Conservation (phyloP, 192 early-diverging fungal species). For the Backusella macrospora region DNA sequence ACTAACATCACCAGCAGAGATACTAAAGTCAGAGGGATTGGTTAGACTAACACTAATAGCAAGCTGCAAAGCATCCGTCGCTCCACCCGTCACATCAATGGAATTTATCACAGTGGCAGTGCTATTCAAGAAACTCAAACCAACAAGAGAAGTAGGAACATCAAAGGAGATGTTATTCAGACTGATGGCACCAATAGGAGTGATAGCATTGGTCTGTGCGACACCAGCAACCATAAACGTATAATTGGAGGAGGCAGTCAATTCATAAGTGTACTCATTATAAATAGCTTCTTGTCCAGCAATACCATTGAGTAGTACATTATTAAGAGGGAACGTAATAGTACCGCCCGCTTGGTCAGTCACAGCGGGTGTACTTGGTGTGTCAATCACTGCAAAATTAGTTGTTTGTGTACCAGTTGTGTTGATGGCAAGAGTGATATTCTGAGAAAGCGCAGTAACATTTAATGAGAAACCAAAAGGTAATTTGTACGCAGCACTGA, state of each 20-base stretch:
- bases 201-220: constrained; percentile 53
- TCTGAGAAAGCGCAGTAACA: constrained; percentile 55
- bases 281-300: constrained; percentile 49
- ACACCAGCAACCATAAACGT: constrained; percentile 49
- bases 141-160: constrained; percentile 49
- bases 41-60: constrained; percentile 45
- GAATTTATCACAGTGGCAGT: constrained; percentile 52
- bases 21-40: constrained; percentile 51
- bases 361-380: constrained; percentile 34
- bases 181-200: constrained; percentile 56
- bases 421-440: constrained; percentile 47
- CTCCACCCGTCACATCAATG: constrained; percentile 60
- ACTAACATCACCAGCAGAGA: constrained; percentile 54
- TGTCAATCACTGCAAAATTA: constrained; percentile 26
- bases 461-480: constrained; percentile 67
- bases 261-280: constrained; percentile 51
- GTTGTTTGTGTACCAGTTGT: constrained; percentile 30
- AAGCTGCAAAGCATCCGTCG: constrained; percentile 40
- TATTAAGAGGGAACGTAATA: constrained; percentile 52
- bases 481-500: constrained; percentile 53
- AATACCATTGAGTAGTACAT: constrained; percentile 45
- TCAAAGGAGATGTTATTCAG: constrained; percentile 57
- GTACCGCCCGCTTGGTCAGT: constrained; percentile 45
- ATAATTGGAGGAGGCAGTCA: constrained; percentile 46
- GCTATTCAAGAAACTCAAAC: constrained; percentile 60